These are phyloP conservation scores for Platanus orientalis DNA, from an alignment of 164 flowering plant genomes.

Conservation along the genomic window DNA sequence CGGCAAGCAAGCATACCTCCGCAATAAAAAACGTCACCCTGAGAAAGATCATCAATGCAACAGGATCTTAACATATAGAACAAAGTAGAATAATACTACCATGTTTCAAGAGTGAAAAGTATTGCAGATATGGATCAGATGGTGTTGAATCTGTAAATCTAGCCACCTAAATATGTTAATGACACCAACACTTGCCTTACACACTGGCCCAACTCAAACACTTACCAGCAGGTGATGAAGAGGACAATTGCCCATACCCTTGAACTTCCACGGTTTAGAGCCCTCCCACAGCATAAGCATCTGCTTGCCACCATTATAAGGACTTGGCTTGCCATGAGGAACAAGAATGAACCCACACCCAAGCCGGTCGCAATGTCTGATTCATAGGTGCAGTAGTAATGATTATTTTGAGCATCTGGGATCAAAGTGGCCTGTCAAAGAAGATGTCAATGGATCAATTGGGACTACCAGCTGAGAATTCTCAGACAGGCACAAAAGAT, in stretches of 20 bases:
- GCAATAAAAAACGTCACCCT: constrained; percentile 81
- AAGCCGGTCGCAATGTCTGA: constrained; percentile 87
- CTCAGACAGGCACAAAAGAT: not conserved
- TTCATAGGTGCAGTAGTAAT: constrained; percentile 71
- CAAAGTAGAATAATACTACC: too few relatives aligned
- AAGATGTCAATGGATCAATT: too few relatives aligned
- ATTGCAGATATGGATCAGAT: not conserved
- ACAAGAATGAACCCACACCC: too few relatives aligned
- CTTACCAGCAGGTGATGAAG: constrained; percentile 80
- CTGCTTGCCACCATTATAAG: too few relatives aligned
- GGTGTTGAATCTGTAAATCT: not conserved
- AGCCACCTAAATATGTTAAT: not conserved
- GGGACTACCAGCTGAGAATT: too few relatives aligned
- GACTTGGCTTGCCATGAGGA: too few relatives aligned
- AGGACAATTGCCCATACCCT: constrained; percentile 80
- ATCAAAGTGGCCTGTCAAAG: constrained; percentile 59
- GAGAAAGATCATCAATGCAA: constrained; percentile 7
- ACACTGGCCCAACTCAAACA: too few relatives aligned
- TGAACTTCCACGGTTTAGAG: constrained; percentile 80
- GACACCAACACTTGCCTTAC: too few relatives aligned
- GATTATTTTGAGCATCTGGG: constrained; percentile 23
- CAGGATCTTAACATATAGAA: not conserved
- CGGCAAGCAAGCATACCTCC: constrained; percentile 77
- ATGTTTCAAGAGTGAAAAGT: not conserved
- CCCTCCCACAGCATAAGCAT: too few relatives aligned